Evolutionary conservation across 2,329 filamentous ascomycete genomes (phyloP), one percentile per base, ranked within the genome.

Genomic region (Pestalotiopsis sp.): DNA sequence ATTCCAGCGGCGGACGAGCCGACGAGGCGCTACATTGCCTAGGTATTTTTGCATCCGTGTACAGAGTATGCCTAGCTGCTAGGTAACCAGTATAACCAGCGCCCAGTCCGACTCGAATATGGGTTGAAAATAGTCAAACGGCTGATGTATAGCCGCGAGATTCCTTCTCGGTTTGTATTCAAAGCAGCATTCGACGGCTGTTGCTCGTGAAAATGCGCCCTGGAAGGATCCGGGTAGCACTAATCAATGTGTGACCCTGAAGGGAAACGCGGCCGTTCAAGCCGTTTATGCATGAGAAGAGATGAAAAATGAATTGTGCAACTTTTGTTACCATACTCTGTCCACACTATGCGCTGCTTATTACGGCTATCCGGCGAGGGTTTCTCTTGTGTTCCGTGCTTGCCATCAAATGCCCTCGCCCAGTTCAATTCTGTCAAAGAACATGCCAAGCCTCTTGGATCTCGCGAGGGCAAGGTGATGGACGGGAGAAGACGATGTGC

Each of bases 191-290:
- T 36, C 31, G 31, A 36, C 31, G 17, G 25, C 13, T 38, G 31
- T 39, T 36, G 27, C 27, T 38, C 38, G 62, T 65, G 11, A 65
- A 49, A 52, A 20, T 56, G 61, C 17, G 27, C 45, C 17, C 45
- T 52, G 23, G n/a, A n/a, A 52, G 17, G 31, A 23, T 63, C 27
- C n/a, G 17, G 60, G 60, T 17, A 25, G 31, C 31, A 49, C 23
- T 36, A 66, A 66, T 66, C 63, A 66, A 66, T 38, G 63, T 57
- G 63, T 56, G 63, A 66, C 63, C 41, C 23, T 27, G 23, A 45
- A 23, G 23, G 41, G 61, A 52, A 52, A 25, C 25, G 25, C 17
- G 36, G 36, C 12, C 27, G 39, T 66, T 13, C 60, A 39, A 20
- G 27, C 60, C n/a, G 38, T 36, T 63, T 63, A 52, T 52, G 45